A percentile compares a stretch with the other conserved stretches of the same genome.
phyloP scores from a whole-genome alignment of 768 basidiomycete species.

The Auriscalpium microsporum region DNA sequence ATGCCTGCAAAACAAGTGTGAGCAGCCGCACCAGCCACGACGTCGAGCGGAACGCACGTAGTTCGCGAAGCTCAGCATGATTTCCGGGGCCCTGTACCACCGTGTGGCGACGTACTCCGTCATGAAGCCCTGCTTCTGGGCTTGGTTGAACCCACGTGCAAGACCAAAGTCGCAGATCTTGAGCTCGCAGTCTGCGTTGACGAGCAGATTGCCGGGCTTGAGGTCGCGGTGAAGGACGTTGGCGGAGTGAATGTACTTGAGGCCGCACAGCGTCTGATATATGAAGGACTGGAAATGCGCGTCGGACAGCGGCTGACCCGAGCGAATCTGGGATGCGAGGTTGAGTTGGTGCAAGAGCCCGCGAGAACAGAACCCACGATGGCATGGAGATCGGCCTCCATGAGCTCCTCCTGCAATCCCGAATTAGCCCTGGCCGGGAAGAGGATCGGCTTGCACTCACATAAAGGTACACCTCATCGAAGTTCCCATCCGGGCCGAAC shows the following conservation, averaged over 20 bases:
- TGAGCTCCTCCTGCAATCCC: slow-evolving; percentile 79
- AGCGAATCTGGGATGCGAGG: slow-evolving; percentile 50
- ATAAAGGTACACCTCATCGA: slow-evolving; percentile 94
- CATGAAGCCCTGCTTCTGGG: slow-evolving; percentile 93
- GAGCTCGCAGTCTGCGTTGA: slow-evolving; percentile 97
- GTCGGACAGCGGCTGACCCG: slow-evolving; percentile 81
- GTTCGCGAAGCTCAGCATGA: slow-evolving; percentile 96
- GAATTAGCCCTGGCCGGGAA: not conserved
- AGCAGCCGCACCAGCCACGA: not conserved
- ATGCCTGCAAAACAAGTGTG: slow-evolving; percentile 43
- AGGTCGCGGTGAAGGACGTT: slow-evolving; percentile 96
- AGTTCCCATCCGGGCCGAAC: slow-evolving; percentile 83
- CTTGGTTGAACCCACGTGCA: slow-evolving; percentile 86
- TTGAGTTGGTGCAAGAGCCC: not conserved
- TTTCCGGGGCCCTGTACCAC: slow-evolving; percentile 98
- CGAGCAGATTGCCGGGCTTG: slow-evolving; percentile 90
- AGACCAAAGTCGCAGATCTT: slow-evolving; percentile 99
- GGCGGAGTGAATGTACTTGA: slow-evolving; percentile 97
- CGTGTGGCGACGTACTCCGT: slow-evolving; percentile 99
- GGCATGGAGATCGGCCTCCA: slow-evolving; percentile 99
- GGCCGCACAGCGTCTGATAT: slow-evolving; percentile 95
- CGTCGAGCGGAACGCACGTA: slow-evolving; percentile 49
- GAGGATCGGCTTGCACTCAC: slow-evolving; percentile 36
- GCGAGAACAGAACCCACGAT: slow-evolving; percentile 50
- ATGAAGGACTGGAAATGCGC: slow-evolving; percentile 95